These are phyloP conservation scores for Aphanomyces cochlioides DNA, from an alignment of 352 stramenopile genomes.

Conservation along the genomic window DNA sequence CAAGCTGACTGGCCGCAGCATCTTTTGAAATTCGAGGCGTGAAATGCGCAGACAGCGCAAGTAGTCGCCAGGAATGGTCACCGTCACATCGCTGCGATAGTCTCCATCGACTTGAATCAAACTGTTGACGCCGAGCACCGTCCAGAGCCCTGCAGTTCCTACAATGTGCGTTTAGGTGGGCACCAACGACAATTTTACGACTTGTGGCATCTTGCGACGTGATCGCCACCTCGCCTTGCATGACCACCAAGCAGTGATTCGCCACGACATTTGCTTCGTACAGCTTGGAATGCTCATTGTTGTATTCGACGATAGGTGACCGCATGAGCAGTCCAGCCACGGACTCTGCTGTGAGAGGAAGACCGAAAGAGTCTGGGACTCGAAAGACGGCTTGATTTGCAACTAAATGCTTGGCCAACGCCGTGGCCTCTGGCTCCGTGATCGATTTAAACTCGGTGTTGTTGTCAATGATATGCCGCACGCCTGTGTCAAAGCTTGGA, in stretches of 20 bases:
- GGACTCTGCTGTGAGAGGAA: not conserved
- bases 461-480: conserved; percentile 14
- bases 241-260: conserved; percentile 39
- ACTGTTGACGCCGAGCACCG: conserved; percentile 7
- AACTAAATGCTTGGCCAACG: conserved; percentile 18
- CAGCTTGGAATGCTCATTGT: conserved; percentile 33
- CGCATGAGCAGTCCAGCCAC: conserved; percentile 17
- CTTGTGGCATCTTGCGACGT: not conserved
- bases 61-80: conserved; percentile 32
- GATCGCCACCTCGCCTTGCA: conserved; percentile 37
- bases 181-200: not conserved
- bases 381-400: conserved; percentile 17
- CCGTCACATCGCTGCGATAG: conserved; percentile 41
- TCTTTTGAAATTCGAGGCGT: conserved; percentile 44
- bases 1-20: not conserved
- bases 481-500: conserved; percentile 27
- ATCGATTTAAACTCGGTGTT: conserved; percentile 13
- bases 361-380: not conserved
- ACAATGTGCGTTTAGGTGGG: not conserved
- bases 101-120: conserved; percentile 34
- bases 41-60: conserved; percentile 39
- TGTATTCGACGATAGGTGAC: conserved; percentile 40
- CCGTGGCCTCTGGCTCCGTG: conserved; percentile 13
- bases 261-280: conserved; percentile 32
- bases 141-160: conserved; percentile 16